Percentiles rank a stretch among this genome's conserved stretches.
Evolutionary conservation across 208 protist species (phyloP).

Genomic region (Porcisia hertigi): DNA sequence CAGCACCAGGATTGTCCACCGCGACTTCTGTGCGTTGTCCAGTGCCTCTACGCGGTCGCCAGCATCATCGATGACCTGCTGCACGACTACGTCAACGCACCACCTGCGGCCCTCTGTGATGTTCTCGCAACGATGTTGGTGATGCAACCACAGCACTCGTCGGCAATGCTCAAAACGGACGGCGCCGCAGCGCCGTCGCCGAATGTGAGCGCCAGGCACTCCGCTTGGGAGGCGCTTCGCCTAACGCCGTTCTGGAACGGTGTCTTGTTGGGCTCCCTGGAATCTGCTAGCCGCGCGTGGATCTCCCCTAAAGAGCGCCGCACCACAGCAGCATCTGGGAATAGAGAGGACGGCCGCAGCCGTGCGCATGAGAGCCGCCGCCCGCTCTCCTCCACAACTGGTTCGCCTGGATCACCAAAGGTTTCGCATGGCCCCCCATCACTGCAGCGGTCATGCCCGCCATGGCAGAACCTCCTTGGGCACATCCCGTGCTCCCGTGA

Average conservation of each 20-base stretch:
- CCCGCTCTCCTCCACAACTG: neutral
- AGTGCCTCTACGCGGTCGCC: constrained; percentile 32
- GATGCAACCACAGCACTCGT: neutral
- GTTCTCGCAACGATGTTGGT: constrained; percentile 30
- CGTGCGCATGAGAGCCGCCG: neutral
- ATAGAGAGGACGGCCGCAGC: neutral
- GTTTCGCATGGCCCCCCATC: neutral
- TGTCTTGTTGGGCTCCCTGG: constrained; percentile 10
- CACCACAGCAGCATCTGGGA: neutral
- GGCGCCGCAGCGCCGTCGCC: neutral
- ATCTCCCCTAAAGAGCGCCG: neutral
- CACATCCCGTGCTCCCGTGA: constrained; percentile 24
- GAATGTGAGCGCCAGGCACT: neutral
- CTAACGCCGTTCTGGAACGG: constrained; percentile 19
- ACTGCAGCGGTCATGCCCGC: neutral
- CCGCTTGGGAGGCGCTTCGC: constrained; percentile 19
- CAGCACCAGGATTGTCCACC: neutral
- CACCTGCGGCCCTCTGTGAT: constrained; percentile 36
- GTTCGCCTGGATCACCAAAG: neutral
- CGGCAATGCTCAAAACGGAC: neutral
- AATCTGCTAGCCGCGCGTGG: constrained; percentile 17
- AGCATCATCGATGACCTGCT: constrained; percentile 45
- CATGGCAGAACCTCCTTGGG: constrained; percentile 19
- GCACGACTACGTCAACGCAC: constrained; percentile 50
- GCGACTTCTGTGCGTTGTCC: constrained; percentile 21